Percentiles rank a stretch among this genome's conserved stretches.
Conservation (phyloP, 176 grass and related monocot species). For the Cenchrus americanus region DNA sequence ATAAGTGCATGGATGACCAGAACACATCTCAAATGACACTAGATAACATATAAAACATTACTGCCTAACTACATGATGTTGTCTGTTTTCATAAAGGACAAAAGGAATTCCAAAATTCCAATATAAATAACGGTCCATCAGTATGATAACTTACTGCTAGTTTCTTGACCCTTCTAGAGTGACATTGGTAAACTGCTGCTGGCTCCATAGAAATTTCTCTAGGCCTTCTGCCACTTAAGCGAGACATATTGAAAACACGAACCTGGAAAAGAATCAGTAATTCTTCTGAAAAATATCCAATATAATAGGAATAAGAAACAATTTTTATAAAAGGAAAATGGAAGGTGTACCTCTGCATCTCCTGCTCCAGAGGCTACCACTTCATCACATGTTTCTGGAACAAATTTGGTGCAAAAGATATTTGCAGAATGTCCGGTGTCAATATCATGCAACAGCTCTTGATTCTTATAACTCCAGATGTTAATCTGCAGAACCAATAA, state of each 20-base stretch:
- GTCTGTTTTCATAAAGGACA: no score
- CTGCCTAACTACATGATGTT: background rate
- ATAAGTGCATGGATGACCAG: slow-evolving; percentile 11
- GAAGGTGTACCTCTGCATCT: slow-evolving; percentile 70
- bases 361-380: slow-evolving; percentile 88
- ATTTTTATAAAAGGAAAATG: background rate
- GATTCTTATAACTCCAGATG: slow-evolving; percentile 84
- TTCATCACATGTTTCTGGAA: slow-evolving; percentile 91
- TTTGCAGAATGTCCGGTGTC: slow-evolving; percentile 87
- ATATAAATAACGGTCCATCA: slow-evolving; percentile 27
- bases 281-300: slow-evolving; percentile 6
- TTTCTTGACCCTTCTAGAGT: slow-evolving; percentile 94
- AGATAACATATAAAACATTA: slow-evolving; percentile 5
- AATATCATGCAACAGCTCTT: slow-evolving; percentile 77
- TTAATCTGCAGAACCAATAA: slow-evolving; percentile 70
- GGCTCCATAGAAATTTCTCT: slow-evolving; percentile 75
- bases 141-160: slow-evolving; percentile 75
- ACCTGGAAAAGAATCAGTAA: slow-evolving; percentile 74
- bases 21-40: slow-evolving; percentile 33
- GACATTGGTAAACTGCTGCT: slow-evolving; percentile 81
- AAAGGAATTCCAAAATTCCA: slow-evolving; percentile 8
- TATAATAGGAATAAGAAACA: slow-evolving; percentile 1
- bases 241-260: slow-evolving; percentile 91
- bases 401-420: slow-evolving; percentile 95
- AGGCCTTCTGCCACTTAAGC: slow-evolving; percentile 58